phyloP scores from a whole-genome alignment of 371 early-diverging fungal species.

The Mucor circinelloides region DNA sequence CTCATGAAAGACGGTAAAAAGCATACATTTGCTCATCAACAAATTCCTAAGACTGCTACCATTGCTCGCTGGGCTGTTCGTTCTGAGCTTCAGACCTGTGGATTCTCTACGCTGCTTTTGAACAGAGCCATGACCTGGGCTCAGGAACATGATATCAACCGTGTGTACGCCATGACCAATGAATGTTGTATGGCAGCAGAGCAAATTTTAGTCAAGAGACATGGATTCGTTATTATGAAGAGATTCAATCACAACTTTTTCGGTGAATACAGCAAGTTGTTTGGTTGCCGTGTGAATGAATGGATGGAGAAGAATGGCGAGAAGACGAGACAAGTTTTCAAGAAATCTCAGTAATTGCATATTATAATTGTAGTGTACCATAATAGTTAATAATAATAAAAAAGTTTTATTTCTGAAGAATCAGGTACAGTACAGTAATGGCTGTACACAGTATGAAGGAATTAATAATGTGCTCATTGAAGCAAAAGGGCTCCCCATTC shows the following conservation, averaged over 20 bases:
- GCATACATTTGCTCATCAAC: constrained; percentile 24
- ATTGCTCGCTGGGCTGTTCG: constrained; percentile 38
- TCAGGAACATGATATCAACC: constrained; percentile 36
- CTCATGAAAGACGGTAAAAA: neutral
- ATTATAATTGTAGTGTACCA: neutral
- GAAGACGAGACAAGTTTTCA: constrained; percentile 18
- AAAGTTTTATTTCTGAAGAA: neutral
- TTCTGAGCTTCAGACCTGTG: constrained; percentile 39
- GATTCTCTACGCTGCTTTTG: constrained; percentile 43
- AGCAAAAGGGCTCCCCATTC: neutral
- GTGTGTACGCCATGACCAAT: constrained; percentile 37
- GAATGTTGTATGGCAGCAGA: constrained; percentile 42
- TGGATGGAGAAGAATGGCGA: constrained; percentile 25
- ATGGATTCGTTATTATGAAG: constrained; percentile 40
- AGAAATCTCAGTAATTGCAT: constrained; percentile 13
- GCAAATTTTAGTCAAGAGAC: constrained; percentile 36
- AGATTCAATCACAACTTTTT: constrained; percentile 29
- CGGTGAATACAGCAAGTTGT: constrained; percentile 30
- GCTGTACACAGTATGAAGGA: neutral
- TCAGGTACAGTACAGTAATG: neutral
- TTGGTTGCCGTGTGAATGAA: constrained; percentile 24
- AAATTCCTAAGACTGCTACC: constrained; percentile 40
- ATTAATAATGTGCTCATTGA: neutral
- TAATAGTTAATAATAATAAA: neutral
- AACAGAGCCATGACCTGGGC: constrained; percentile 45